phyloP scores from a whole-genome alignment of 805 yeast species.

The Spathaspora arborariae region DNA sequence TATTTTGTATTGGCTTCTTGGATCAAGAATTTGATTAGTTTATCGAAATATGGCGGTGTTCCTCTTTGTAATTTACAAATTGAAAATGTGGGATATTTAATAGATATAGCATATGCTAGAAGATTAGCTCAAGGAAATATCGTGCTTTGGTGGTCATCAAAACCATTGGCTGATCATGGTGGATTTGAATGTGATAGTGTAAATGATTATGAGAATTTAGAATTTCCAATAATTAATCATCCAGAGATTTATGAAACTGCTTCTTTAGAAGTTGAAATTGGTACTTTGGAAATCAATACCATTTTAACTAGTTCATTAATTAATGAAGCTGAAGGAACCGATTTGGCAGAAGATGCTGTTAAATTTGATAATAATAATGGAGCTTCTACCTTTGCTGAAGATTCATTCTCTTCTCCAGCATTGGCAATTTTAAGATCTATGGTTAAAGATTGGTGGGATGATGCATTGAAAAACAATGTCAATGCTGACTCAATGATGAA shows the following conservation, averaged over 20 bases:
- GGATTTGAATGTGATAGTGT: constrained; percentile 66
- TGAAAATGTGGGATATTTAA: constrained; percentile 73
- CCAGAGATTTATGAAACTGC: constrained; percentile 77
- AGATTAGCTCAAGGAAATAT: constrained; percentile 59
- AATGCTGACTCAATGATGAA: constrained; percentile 84
- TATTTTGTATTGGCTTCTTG: constrained; percentile 71
- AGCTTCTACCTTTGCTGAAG: constrained; percentile 62
- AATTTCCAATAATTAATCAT: constrained; percentile 67
- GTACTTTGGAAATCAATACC: constrained; percentile 81
- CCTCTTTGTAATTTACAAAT: constrained; percentile 83
- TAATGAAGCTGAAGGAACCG: constrained; percentile 86
- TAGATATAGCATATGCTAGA: constrained; percentile 86
- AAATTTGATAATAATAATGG: constrained; percentile 35
- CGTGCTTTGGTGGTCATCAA: constrained; percentile 91
- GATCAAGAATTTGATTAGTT: constrained; percentile 58
- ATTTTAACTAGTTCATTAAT: constrained; percentile 78
- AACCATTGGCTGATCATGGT: constrained; percentile 79
- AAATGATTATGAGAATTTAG: constrained; percentile 53
- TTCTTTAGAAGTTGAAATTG: constrained; percentile 74
- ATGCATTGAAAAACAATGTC: constrained; percentile 61
- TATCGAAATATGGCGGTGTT: constrained; percentile 70
- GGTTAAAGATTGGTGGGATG: constrained; percentile 93
- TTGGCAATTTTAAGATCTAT: constrained; percentile 64
- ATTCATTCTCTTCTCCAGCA: constrained; percentile 77
- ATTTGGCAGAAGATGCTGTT: constrained; percentile 50